phyloP scores from a whole-genome alignment of 1,284 basidiomycete species.

The Melampsora larici-populina region DNA sequence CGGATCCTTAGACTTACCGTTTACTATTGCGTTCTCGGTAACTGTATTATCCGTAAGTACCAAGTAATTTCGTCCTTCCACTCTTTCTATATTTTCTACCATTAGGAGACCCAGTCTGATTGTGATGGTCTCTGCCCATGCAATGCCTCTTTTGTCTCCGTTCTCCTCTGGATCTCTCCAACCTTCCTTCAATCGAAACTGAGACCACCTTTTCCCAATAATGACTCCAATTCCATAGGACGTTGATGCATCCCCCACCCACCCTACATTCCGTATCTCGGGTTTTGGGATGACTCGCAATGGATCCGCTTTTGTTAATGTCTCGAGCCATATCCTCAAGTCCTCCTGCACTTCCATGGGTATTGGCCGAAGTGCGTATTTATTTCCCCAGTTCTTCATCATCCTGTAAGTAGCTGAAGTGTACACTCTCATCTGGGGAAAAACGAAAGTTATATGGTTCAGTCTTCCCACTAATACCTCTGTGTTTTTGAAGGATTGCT shows the following conservation, averaged over 20 bases:
- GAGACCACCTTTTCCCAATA: not conserved
- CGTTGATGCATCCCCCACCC: slow-evolving; percentile 12
- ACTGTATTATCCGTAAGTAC: slow-evolving; percentile 9
- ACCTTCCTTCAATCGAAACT: not conserved
- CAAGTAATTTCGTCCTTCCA: not conserved
- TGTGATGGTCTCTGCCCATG: slow-evolving; percentile 8
- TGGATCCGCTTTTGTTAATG: not conserved
- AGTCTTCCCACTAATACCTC: no score
- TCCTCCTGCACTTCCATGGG: not conserved
- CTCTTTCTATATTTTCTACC: not conserved
- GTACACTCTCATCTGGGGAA: no score
- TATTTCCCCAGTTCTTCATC: no score
- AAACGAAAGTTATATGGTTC: no score
- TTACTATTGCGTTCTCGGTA: no score
- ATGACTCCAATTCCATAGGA: slow-evolving; percentile 4
- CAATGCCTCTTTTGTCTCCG: not conserved
- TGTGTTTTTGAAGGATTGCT: not conserved
- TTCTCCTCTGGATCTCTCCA: no score
- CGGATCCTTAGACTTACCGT: no score
- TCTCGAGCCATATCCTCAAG: not conserved
- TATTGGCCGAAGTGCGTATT: not conserved
- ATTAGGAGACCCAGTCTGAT: not conserved
- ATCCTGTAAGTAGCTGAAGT: no score
- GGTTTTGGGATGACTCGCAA: not conserved
- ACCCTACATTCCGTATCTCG: not conserved